Evolutionary conservation across 805 yeast species (phyloP), one percentile per base, ranked within the genome.

Genomic region (Metschnikowia anglica): DNA sequence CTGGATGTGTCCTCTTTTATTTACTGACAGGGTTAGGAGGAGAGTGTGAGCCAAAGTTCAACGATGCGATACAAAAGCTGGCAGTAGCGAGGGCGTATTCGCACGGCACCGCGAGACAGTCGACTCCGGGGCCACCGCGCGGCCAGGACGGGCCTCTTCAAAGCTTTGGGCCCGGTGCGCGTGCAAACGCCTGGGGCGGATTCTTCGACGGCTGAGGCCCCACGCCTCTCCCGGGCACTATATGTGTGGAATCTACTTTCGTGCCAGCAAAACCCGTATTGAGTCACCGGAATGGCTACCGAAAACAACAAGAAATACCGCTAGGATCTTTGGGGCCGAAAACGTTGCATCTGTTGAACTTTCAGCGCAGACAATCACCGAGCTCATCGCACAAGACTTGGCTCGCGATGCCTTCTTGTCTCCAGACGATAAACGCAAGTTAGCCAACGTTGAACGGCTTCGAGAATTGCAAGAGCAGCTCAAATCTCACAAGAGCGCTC

Each of bases 381-480:
- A 23, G 25, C 35, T 52, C 23, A 44, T 48, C 30, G 43, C 37
- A 9, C 16, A 39, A 9, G 44, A 37, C 38, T 19, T 50, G 34
- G 31, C 25, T 15, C 17, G 29, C 30, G 44, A 38, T n/a, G 37
- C 54, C 9, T 4, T 11, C 9, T n/a, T 50, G 3, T 34, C 38
- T 3, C 28, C 30, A 1, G 37, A 26, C 4, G 70, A 65, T 35
- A 31, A 48, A 18, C 52, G 52, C 27, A 70, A 70, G 48, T 35
- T 69, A 18, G 51, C 55, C 3, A 58, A 59, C 24, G 50, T 65
- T 19, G 61, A 54, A 1, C 29, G 36, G 17, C 53, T 67, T 12
- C 61, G 66, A 37, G 43, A 50, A n/a, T 49, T 69, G 30, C 59
- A 63, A 38, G 30, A 38, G n/a, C 43, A 52, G 21, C 49, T 68